Evolutionary conservation across 2,329 filamentous ascomycete genomes (phyloP).

Genomic region (Colletotrichum musicola): DNA sequence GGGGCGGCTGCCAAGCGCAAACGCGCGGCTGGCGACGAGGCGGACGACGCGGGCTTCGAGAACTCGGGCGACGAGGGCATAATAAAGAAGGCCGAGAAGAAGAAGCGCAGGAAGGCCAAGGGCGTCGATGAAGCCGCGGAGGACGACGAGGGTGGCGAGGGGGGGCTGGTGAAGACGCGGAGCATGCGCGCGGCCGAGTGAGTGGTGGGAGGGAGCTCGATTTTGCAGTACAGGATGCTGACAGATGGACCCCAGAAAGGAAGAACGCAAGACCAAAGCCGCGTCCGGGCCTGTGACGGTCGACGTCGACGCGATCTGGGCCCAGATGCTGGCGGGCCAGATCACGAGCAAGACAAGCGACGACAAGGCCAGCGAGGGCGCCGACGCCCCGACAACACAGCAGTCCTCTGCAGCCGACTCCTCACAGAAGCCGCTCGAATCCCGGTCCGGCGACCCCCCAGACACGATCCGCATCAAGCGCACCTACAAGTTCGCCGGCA

Average conservation of each 20-base stretch:
- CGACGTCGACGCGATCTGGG: slow-evolving; percentile 79
- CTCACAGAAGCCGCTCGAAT: slow-evolving; percentile 30
- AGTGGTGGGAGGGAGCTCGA: slow-evolving; percentile 41
- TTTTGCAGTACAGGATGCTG: not conserved
- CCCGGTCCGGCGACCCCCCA: slow-evolving; percentile 44
- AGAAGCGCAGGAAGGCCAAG: slow-evolving; percentile 59
- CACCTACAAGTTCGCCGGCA: slow-evolving; percentile 81
- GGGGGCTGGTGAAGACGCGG: slow-evolving; percentile 78
- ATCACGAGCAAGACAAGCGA: slow-evolving; percentile 29
- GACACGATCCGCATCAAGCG: slow-evolving; percentile 74
- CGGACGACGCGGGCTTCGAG: slow-evolving; percentile 65
- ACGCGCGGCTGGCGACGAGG: slow-evolving; percentile 46
- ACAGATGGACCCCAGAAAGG: slow-evolving; percentile 57
- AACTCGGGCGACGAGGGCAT: slow-evolving; percentile 81
- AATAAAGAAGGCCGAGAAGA: slow-evolving; percentile 72
- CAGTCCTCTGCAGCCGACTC: not conserved
- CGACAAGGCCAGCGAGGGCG: slow-evolving; percentile 35
- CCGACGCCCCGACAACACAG: not conserved
- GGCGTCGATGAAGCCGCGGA: slow-evolving; percentile 51
- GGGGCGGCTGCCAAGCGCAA: slow-evolving; percentile 50
- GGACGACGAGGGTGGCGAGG: slow-evolving; percentile 70
- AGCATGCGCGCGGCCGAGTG: slow-evolving; percentile 76
- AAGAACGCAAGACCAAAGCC: slow-evolving; percentile 66
- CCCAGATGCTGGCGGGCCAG: slow-evolving; percentile 69
- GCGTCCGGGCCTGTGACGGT: slow-evolving; percentile 73